Evolutionary conservation across 139 green algal genomes (phyloP).

Genomic region (Protoeuglena noctilucae): DNA sequence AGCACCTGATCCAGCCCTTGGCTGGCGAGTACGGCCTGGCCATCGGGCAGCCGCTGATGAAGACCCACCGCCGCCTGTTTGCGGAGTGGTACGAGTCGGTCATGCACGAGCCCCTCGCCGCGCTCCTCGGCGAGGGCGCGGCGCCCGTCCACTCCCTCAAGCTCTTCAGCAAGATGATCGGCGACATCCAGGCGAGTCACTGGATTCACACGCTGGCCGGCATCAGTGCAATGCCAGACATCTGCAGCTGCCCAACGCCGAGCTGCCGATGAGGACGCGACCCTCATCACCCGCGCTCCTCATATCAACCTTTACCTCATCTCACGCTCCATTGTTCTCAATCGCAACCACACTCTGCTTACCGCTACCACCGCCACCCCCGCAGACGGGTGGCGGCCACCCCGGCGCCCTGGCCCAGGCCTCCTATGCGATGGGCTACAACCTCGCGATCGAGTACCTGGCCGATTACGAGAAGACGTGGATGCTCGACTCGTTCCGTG

Average conservation of each 20-base stretch:
- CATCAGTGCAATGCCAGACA: no score
- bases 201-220: no score
- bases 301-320: no score
- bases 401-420: constrained; percentile 22
- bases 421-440: constrained; percentile 79
- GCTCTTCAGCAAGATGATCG: constrained; percentile 63
- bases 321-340: no score
- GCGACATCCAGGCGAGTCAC: constrained; percentile 60
- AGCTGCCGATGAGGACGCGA: no score
- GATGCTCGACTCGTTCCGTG: constrained; percentile 76
- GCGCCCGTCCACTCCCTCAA: constrained; percentile 24
- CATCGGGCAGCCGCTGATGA: constrained; percentile 58
- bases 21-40: constrained; percentile 88
- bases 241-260: no score
- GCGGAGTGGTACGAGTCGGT: constrained; percentile 62
- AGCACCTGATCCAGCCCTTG: constrained; percentile 79
- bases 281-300: no score
- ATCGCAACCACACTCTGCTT: no score
- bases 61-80: constrained; percentile 74
- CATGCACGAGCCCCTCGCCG: constrained; percentile 39
- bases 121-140: constrained; percentile 29
- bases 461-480: constrained; percentile 86
- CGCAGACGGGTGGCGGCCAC: not conserved
- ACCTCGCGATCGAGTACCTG: constrained; percentile 87
- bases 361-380: no score